These are phyloP conservation scores for Ceriops zippeliana DNA, from an alignment of 345 rosid species.

Conservation along the genomic window DNA sequence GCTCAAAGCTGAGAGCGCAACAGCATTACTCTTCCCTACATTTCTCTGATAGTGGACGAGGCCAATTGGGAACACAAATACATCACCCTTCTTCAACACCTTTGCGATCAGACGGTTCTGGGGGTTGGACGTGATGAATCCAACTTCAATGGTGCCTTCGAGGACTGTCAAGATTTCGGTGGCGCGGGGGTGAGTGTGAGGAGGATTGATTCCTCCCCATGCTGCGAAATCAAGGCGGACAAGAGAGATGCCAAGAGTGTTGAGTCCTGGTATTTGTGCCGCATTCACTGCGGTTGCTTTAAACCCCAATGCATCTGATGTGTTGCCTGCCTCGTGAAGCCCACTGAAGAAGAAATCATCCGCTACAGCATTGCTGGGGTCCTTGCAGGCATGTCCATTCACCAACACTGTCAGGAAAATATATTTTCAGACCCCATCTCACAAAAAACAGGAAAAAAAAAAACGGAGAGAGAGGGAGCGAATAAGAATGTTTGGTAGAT, in stretches of 20 bases:
- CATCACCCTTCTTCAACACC: constrained; percentile 5
- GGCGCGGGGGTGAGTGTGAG: neutral
- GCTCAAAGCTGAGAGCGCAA: constrained; percentile 1
- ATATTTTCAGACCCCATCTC: too few species aligned
- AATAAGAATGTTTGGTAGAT: too few species aligned
- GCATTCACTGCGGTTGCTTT: neutral
- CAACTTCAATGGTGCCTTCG: constrained; percentile 1
- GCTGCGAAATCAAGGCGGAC: neutral
- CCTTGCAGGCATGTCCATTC: constrained; percentile 2
- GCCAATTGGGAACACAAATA: constrained; percentile 6
- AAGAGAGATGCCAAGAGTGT: constrained; percentile 2
- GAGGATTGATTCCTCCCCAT: constrained; percentile 8
- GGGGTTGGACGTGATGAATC: neutral
- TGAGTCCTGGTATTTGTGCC: constrained; percentile 3
- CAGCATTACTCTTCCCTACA: neutral
- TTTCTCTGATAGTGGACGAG: constrained; percentile 13
- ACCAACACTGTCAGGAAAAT: neutral
- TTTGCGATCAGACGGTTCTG: neutral
- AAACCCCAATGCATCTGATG: neutral
- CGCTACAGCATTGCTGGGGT: neutral
- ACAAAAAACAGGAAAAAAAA: too few species aligned
- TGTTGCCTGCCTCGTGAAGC: neutral
- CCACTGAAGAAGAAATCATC: constrained; percentile 3
- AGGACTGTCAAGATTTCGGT: constrained; percentile 1
- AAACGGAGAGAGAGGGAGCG: too few species aligned